Base-by-base conservation (phyloP, 805 yeast species). In the Schizosaccharomyces cryophilus region DNA sequence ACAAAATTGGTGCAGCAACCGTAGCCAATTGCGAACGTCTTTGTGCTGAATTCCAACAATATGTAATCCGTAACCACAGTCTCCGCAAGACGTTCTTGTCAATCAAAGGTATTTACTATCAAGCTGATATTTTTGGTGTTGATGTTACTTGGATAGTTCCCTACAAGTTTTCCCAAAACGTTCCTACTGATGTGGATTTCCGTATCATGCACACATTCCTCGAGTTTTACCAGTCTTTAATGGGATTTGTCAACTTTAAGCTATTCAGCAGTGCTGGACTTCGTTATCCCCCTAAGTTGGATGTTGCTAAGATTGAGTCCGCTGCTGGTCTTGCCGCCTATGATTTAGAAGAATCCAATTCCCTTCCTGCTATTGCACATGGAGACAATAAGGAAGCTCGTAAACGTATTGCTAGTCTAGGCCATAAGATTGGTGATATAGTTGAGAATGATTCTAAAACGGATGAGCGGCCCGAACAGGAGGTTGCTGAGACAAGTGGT, bases 131-230 rank as follows among this genome's bases (percentile, higher is more conserved):
- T 58, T 82, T 79, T 71, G 98, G 98, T 66, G 95, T 88, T 72
- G 95, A 87, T 66, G 78, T 93, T 58, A 80, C 90, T 73, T 93
- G 98, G 98, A 80, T 93, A 63, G 95, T 87, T 58, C 98, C 98
- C 29, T 93, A 84, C 79, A 93, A 88, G 73, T 93, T 89, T 76
- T 96, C 98, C 21, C 95, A 90, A 72, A 85, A 85, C 72, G 84
- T 93, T 66, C 97, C 98, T 58, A 73, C 84, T 56, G 97, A 93
- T 72, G 82, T 93, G 63, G 98, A 93, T 73, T 90, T 93, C 77
- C 80, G 93, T 73, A 87, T 93, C 75, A 93, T 93, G 98, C 77
- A 87, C 69, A 90, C 97, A 0, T 93, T 93, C 73, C 78, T 93
- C 69, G 98, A 93, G 74, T 89, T 93, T 73, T 93, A 93, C 74